phyloP scores from a whole-genome alignment of 352 stramenopile species.

The Globisporangium apiculatum region DNA sequence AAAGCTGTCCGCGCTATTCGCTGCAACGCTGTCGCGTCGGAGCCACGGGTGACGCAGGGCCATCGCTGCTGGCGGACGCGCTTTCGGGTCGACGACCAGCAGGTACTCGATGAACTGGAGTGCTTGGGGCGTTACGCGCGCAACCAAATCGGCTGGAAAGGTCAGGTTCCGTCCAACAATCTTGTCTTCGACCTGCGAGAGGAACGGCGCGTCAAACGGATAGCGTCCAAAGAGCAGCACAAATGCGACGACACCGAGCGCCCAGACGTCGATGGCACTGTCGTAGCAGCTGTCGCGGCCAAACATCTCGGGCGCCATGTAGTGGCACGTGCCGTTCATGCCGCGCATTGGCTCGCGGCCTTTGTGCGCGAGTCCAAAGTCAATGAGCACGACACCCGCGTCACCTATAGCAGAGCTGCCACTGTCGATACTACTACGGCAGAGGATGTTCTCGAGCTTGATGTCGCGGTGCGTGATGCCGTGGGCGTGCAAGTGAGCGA shows the following conservation, averaged over 20 bases:
- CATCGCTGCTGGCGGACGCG: constrained; percentile 53
- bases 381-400: constrained; percentile 62
- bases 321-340: constrained; percentile 81
- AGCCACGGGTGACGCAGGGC: constrained; percentile 72
- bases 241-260: constrained; percentile 67
- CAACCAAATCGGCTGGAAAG: constrained; percentile 43
- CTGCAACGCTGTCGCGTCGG: constrained; percentile 21
- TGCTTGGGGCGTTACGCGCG: constrained; percentile 49
- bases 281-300: constrained; percentile 44
- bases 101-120: constrained; percentile 79
- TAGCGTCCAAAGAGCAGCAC: constrained; percentile 64
- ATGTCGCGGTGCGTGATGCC: constrained; percentile 80
- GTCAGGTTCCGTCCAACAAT: constrained; percentile 55
- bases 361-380: constrained; percentile 74
- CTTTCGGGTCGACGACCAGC: constrained; percentile 45
- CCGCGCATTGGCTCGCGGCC: constrained; percentile 43
- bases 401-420: constrained; percentile 4
- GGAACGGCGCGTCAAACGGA: constrained; percentile 75
- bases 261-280: constrained; percentile 70
- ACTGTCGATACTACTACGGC: constrained; percentile 20
- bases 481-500: constrained; percentile 59
- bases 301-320: constrained; percentile 85
- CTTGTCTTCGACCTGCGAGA: constrained; percentile 82
- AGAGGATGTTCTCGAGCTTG: constrained; percentile 83
- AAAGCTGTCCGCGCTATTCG: constrained; percentile 22